Percentiles rank a stretch among this genome's conserved stretches.
phyloP scores from a whole-genome alignment of 179 eudicot species.

The Actinidia chinensis region DNA sequence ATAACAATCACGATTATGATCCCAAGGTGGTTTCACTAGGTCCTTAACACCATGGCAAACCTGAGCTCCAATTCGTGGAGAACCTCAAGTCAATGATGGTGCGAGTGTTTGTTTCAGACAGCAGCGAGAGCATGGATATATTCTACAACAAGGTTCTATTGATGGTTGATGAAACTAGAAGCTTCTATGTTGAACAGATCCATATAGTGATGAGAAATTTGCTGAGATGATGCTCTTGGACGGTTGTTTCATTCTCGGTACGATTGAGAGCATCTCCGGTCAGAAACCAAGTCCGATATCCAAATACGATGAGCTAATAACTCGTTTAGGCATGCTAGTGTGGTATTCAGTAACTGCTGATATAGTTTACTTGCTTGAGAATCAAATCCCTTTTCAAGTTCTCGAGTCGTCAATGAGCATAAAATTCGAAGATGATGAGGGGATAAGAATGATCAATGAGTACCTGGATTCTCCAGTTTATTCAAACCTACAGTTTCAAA shows the following conservation, averaged over 20 bases:
- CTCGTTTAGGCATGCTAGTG: background rate
- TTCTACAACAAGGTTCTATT: background rate
- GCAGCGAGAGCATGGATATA: background rate
- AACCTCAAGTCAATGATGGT: slow-evolving; percentile 1
- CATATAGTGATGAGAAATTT: background rate
- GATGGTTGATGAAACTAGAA: slow-evolving; percentile 1
- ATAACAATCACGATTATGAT: background rate
- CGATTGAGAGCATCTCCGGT: background rate
- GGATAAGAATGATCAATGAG: background rate
- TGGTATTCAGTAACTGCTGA: background rate
- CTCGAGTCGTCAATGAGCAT: background rate
- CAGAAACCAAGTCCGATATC: background rate
- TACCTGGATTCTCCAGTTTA: background rate
- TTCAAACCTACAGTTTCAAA: background rate
- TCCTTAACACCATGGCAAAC: slow-evolving; percentile 1
- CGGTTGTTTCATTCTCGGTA: background rate
- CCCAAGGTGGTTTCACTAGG: slow-evolving; percentile 8
- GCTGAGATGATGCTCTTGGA: background rate
- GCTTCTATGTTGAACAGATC: background rate
- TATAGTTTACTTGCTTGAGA: background rate
- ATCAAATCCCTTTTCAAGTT: background rate
- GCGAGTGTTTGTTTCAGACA: slow-evolving; percentile 6
- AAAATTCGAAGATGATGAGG: background rate
- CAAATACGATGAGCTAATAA: background rate
- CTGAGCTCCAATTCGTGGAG: slow-evolving; percentile 2